Base-by-base conservation (phyloP, 202 grass and related monocot genomes). In the Thinopyrum obtusiflorum region DNA sequence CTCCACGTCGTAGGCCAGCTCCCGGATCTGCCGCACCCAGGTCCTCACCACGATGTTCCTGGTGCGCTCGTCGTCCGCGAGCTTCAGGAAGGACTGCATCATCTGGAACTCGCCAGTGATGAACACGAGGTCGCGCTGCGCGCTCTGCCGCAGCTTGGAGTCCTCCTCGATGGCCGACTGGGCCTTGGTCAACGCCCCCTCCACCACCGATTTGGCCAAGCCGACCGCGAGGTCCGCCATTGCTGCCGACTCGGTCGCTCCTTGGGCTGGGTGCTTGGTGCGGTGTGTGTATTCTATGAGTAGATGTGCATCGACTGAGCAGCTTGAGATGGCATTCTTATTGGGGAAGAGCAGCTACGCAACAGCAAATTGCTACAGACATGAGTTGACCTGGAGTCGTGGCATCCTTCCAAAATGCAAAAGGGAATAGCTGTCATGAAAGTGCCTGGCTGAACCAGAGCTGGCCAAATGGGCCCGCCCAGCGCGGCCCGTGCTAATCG, bases 1-100 rank as follows among this genome's bases (percentile, higher is more conserved):
- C 79, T 89, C 87, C 37, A 89, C 84, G 36, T 86, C 73, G 31
- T 89, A 89, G 20, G 87, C 82, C 6, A 89, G 68, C 35, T 86
- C 76, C 77, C 73, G 82, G 55, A 89, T 68, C 42, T 86, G 87
- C 2, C 59, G 36, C 61, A 89, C 73, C 87, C 82, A 89, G n/a
- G 77, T 82, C 4, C 65, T 21, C 18, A 61, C 44, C 51, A 89
- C 77, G 44, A 5, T 26, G 66, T 86, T 86, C 11, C 13, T 15
- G 7, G 62, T 1, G 26, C 65, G 67, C 84, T 82, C 73, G 29
- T 60, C 68, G 62, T 86, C 76, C 7, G 83, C 83, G 65, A 33
- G 76, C 39, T 74, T 85, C 61, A 89, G 53, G 42, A 76, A 76
- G 28, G 73, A 76, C 29, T 76, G 73, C 73, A 76, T 76, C 73